Conservation (phyloP, 2,329 filamentous ascomycete genomes). For the Aspergillus arachidicola region DNA sequence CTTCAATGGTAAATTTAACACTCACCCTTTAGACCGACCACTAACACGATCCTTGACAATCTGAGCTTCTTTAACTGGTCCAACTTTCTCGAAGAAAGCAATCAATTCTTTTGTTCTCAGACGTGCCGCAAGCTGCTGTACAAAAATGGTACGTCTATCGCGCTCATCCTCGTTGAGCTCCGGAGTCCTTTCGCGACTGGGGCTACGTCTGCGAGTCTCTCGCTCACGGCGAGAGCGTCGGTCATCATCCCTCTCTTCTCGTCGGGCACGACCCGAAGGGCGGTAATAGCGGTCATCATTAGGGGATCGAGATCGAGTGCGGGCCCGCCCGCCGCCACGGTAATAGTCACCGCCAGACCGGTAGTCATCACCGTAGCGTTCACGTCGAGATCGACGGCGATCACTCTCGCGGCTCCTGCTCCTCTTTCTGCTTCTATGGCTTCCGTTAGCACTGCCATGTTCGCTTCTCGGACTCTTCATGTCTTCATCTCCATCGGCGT, state of each 20-base stretch:
- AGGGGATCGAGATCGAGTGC: conserved; percentile 73
- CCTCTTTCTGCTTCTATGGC: conserved; percentile 78
- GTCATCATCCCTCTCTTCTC: conserved; percentile 51
- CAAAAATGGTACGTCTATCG: conserved; percentile 94
- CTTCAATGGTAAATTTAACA: conserved; percentile 15
- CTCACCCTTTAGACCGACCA: conserved; percentile 94
- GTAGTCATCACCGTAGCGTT: conserved; percentile 60
- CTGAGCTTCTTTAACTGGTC: conserved; percentile 93
- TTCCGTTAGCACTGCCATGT: conserved; percentile 67
- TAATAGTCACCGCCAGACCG: conserved; percentile 70
- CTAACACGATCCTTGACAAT: conserved; percentile 98
- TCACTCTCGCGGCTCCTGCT: conserved; percentile 78
- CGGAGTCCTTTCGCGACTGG: conserved; percentile 53
- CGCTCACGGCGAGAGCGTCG: conserved; percentile 56
- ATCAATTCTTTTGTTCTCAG: conserved; percentile 90
- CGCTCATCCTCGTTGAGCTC: conserved; percentile 92
- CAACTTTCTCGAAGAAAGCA: conserved; percentile 92
- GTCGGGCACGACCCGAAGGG: conserved; percentile 52
- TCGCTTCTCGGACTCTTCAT: conserved; percentile 73
- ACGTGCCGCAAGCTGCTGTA: conserved; percentile 94
- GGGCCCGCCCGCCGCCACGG: conserved; percentile 64
- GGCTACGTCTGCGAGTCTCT: conserved; percentile 47
- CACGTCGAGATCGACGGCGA: conserved; percentile 71
- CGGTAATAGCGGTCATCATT: conserved; percentile 61
- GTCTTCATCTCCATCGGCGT: conserved; percentile 58